Evolutionary conservation across 2,329 filamentous ascomycete genomes (phyloP).

Genomic region (Fusarium vanettenii): DNA sequence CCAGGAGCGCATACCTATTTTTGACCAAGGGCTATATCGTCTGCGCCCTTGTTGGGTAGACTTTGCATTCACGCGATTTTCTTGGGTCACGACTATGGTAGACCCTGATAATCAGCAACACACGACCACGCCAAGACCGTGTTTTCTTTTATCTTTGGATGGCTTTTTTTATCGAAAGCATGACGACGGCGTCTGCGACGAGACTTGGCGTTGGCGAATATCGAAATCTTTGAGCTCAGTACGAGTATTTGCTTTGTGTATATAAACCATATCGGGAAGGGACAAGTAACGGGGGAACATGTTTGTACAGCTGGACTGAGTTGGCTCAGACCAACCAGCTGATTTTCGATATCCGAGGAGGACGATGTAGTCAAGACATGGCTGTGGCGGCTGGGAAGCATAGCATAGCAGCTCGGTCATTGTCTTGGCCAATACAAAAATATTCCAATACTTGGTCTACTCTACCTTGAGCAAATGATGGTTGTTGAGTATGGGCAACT

Average conservation of each 20-base stretch:
- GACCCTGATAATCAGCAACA: constrained; percentile 11
- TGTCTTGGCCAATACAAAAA: constrained; percentile 31
- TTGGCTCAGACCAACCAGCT: constrained; percentile 16
- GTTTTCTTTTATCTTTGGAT: constrained; percentile 35
- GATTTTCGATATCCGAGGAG: constrained; percentile 30
- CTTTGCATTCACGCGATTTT: constrained; percentile 25
- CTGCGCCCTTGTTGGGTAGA: constrained; percentile 18
- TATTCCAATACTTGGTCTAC: constrained; percentile 12
- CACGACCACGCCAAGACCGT: constrained; percentile 19
- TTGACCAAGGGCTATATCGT: constrained; percentile 33
- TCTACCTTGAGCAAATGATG: background rate
- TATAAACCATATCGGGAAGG: constrained; percentile 43
- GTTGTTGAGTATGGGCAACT: background rate
- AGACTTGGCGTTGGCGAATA: constrained; percentile 46
- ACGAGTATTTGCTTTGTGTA: constrained; percentile 46
- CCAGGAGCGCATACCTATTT: constrained; percentile 20
- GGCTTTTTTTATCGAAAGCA: constrained; percentile 40
- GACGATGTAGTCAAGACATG: constrained; percentile 15
- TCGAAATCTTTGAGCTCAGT: constrained; percentile 40
- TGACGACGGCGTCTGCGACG: constrained; percentile 46
- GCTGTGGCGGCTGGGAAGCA: constrained; percentile 15
- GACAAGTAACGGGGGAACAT: constrained; percentile 27
- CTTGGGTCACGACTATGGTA: constrained; percentile 6
- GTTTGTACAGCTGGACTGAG: constrained; percentile 37
- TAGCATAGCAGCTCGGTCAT: constrained; percentile 15